These are phyloP conservation scores for Hypomyces rosellus DNA, from an alignment of 2,329 filamentous ascomycete genomes.

Conservation along the genomic window DNA sequence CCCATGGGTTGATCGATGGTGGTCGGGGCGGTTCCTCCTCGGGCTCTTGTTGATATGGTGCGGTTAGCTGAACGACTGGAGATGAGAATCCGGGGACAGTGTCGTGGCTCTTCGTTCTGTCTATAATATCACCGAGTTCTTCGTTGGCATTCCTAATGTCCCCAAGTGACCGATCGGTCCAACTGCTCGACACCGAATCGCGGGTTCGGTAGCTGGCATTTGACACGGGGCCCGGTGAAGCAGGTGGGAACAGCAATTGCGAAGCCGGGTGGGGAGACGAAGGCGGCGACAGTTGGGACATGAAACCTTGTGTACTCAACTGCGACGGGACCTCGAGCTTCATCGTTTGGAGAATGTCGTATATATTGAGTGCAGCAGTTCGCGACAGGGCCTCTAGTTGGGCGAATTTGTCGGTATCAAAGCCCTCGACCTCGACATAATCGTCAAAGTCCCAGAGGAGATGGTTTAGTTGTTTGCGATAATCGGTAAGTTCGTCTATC, in stretches of 20 bases:
- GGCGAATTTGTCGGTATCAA: slow-evolving; percentile 44
- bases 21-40: slow-evolving; percentile 26
- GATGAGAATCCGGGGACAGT: background rate
- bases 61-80: no score
- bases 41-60: no score
- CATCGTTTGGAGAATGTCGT: slow-evolving; percentile 48
- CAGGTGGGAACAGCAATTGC: slow-evolving; percentile 9
- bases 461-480: slow-evolving; percentile 41
- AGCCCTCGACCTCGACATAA: slow-evolving; percentile 42
- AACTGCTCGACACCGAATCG: slow-evolving; percentile 18
- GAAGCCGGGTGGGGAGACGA: slow-evolving; percentile 15
- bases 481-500: slow-evolving; percentile 44
- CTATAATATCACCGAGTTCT: slow-evolving; percentile 20
- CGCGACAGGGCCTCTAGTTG: slow-evolving; percentile 43
- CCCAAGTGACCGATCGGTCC: slow-evolving; percentile 12
- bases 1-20: slow-evolving; percentile 39
- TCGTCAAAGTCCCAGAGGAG: slow-evolving; percentile 54
- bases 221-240: background rate
- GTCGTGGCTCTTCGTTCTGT: slow-evolving; percentile 1
- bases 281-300: slow-evolving; percentile 23
- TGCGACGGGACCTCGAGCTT: slow-evolving; percentile 37
- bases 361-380: slow-evolving; percentile 41
- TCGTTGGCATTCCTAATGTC: slow-evolving; percentile 23
- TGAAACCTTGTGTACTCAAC: slow-evolving; percentile 21
- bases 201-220: slow-evolving; percentile 17